Evolutionary conservation across 495 filamentous ascomycete species (phyloP), one percentile per base, ranked within the genome.

Genomic region (Aspergillus egyptiacus): DNA sequence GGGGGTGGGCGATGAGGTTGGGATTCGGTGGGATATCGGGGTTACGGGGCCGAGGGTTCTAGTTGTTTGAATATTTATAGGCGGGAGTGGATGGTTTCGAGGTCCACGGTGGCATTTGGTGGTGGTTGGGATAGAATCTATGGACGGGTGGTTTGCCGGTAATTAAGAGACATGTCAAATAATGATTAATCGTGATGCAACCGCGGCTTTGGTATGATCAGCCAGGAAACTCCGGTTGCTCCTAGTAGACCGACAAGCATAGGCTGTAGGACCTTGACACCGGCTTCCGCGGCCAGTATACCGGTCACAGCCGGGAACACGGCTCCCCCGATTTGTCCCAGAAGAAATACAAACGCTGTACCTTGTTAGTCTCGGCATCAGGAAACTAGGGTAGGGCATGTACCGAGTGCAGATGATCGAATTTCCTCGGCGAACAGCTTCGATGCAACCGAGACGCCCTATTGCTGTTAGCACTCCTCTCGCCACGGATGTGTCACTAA

Each of bases 151-250:
- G n/a, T n/a, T n/a, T n/a, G n/a, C n/a, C n/a, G n/a, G n/a, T n/a
- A n/a, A 30, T 30, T 30, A 11, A 30, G 27, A n/a, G n/a, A n/a
- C n/a, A n/a, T 34, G 13, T 11, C n/a, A 6, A 13, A 7, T 11
- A 13, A 34, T 4, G n/a, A 17, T 35, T 34, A 50, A 25, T 50
- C 47, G n/a, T 50, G 37, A 36, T 50, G 47, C 38, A 42, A 17
- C 17, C 47, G 38, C 18, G 35, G 35, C 32, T 87, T 67, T 3
- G 64, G 64, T 10, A 67, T 38, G 8, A 65, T 30, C 25, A 67
- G 39, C 64, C 64, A 67, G n/a, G 60, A 60, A n/a, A 62, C 36
- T 3, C 58, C 62, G 4, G 60, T 58, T 2, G 64, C 62, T 0
- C 57, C 43, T 2, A 67, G 50, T 15, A 67, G 50, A 0, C 62